Conservation (phyloP, 805 yeast species). For the Zygosaccharomyces siamensis region DNA sequence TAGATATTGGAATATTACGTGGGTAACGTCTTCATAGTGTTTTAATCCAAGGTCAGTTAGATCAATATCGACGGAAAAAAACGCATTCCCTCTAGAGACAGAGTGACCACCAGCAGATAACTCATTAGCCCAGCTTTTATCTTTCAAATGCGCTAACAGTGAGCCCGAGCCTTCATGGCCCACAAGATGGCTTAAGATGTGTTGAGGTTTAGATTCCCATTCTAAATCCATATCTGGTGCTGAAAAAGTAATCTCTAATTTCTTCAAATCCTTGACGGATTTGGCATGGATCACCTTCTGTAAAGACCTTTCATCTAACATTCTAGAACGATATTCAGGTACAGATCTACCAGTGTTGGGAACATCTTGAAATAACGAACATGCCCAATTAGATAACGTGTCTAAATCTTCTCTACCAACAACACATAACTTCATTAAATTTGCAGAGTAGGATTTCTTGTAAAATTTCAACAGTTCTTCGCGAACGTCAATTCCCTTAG, state of each 20-base stretch:
- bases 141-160: slow-evolving; percentile 61
- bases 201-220: slow-evolving; percentile 67
- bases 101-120: slow-evolving; percentile 69
- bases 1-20: slow-evolving; percentile 66
- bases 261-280: slow-evolving; percentile 78
- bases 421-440: slow-evolving; percentile 81
- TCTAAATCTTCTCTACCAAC: slow-evolving; percentile 78
- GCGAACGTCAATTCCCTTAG: slow-evolving; percentile 66
- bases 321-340: slow-evolving; percentile 37
- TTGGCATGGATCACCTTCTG: slow-evolving; percentile 57
- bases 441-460: slow-evolving; percentile 68
- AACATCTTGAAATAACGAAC: slow-evolving; percentile 57
- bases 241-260: slow-evolving; percentile 60
- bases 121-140: slow-evolving; percentile 72
- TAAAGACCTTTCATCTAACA: slow-evolving; percentile 48
- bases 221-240: slow-evolving; percentile 70
- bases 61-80: slow-evolving; percentile 67
- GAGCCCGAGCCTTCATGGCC: slow-evolving; percentile 96
- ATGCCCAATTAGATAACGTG: slow-evolving; percentile 65
- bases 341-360: slow-evolving; percentile 41
- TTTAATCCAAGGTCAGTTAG: slow-evolving; percentile 68
- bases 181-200: slow-evolving; percentile 70
- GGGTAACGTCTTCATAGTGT: slow-evolving; percentile 57
- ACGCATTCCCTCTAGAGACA: slow-evolving; percentile 60
- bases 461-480: slow-evolving; percentile 77